A percentile compares a stretch with the other conserved stretches of the same genome.
These are phyloP conservation scores for Hura crepitans DNA, from an alignment of 441 rosid genomes.

Conservation along the genomic window DNA sequence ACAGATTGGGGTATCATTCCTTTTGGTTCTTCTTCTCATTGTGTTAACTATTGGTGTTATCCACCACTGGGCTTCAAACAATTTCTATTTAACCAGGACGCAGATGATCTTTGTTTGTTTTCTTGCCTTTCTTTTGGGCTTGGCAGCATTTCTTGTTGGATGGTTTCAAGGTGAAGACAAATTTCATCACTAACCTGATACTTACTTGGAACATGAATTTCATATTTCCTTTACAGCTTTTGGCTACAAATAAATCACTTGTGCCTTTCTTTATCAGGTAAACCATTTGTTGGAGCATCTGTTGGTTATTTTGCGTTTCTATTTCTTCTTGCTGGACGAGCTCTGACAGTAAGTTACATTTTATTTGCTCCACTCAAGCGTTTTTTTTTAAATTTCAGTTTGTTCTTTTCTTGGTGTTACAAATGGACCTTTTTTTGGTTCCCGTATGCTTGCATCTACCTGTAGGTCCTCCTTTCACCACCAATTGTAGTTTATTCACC, in stretches of 20 bases:
- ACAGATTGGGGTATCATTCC: conserved; percentile 96
- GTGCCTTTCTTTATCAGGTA: conserved; percentile 48
- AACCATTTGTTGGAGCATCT: conserved; percentile 98
- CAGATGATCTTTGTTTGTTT: conserved; percentile 92
- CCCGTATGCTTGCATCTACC: conserved; percentile 21
- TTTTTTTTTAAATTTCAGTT: conserved; percentile 16
- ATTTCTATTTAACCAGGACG: conserved; percentile 91
- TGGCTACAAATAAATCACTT: background rate
- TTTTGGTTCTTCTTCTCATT: conserved; percentile 80
- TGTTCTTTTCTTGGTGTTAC: background rate
- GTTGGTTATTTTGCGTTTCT: conserved; percentile 96
- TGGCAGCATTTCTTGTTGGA: conserved; percentile 99
- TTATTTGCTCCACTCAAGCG: conserved; percentile 17
- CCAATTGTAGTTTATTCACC: conserved; percentile 99
- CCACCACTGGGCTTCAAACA: conserved; percentile 99
- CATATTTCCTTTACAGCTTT: conserved; percentile 4
- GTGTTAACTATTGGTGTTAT: conserved; percentile 96
- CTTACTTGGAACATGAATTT: conserved; percentile 16
- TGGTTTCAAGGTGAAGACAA: conserved; percentile 69
- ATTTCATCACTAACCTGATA: conserved; percentile 17
- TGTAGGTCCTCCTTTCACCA: conserved; percentile 98
- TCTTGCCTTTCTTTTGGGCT: conserved; percentile 93
- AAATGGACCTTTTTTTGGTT: conserved; percentile 5
- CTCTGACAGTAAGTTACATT: conserved; percentile 75
- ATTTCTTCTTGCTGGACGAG: conserved; percentile 97